These are phyloP conservation scores for Aureobasidium sp. DNA, from an alignment of 2,329 filamentous ascomycete genomes.

Conservation along the genomic window DNA sequence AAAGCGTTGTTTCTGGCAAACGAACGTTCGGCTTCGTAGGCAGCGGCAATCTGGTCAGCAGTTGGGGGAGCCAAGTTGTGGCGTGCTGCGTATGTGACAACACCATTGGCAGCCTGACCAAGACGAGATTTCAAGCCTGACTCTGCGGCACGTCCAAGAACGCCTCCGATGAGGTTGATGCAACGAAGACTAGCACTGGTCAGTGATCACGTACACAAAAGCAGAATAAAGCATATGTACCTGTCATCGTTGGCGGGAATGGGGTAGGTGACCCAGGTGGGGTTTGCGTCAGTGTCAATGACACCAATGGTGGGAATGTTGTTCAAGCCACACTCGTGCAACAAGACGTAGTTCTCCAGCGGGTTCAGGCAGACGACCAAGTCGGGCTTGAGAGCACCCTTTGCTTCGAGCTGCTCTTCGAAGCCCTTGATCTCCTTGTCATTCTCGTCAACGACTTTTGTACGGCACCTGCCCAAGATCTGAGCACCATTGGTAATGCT, in stretches of 20 bases:
- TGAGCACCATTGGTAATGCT: constrained; percentile 88
- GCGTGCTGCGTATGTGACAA: constrained; percentile 49
- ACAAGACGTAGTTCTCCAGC: constrained; percentile 77
- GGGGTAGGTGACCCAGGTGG: constrained; percentile 89
- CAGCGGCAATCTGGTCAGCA: constrained; percentile 5
- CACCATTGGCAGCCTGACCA: constrained; percentile 52
- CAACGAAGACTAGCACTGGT: constrained; percentile 58
- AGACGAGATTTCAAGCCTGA: constrained; percentile 62
- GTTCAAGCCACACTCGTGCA: constrained; percentile 84
- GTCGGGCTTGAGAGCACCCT: constrained; percentile 69
- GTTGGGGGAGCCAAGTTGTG: constrained; percentile 24
- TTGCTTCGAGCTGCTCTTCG: constrained; percentile 54
- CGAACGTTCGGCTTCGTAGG: constrained; percentile 1
- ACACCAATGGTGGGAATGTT: constrained; percentile 91
- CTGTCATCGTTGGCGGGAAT: constrained; percentile 97
- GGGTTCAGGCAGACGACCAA: constrained; percentile 90
- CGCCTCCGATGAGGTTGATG: constrained; percentile 72
- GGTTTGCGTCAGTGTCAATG: constrained; percentile 87
- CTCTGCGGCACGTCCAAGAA: constrained; percentile 77
- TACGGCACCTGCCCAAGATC: constrained; percentile 62
- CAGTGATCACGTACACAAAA: background rate
- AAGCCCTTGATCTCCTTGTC: constrained; percentile 60
- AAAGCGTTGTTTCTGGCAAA: background rate
- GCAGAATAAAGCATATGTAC: constrained; percentile 32
- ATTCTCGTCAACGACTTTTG: constrained; percentile 68